A percentile compares a stretch with the other conserved stretches of the same genome.
Conservation (phyloP, 805 yeast genomes). For the Millerozyma miso region DNA sequence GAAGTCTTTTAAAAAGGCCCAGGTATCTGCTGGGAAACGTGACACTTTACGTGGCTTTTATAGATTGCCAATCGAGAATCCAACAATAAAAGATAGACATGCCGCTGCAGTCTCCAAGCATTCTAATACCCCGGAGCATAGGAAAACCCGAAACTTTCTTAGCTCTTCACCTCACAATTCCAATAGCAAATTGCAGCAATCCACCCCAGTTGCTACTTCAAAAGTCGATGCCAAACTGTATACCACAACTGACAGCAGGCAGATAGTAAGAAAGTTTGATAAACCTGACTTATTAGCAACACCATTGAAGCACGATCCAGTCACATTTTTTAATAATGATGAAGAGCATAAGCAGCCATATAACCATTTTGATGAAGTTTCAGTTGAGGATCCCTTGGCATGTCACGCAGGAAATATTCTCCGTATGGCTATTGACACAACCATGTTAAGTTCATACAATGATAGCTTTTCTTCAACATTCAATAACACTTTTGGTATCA, state of each 20-base stretch:
- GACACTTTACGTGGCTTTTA: background rate
- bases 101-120: background rate
- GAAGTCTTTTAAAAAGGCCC: conserved; percentile 10
- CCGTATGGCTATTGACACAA: conserved; percentile 46
- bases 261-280: conserved; percentile 12
- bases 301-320: background rate
- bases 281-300: conserved; percentile 9
- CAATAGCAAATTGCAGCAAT: conserved; percentile 11
- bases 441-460: conserved; percentile 40
- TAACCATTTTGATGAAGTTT: conserved; percentile 14
- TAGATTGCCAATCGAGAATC: background rate
- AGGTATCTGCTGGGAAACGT: background rate
- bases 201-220: conserved; percentile 21
- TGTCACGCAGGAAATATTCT: conserved; percentile 44
- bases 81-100: background rate
- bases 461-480: conserved; percentile 34
- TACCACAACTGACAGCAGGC: conserved; percentile 7
- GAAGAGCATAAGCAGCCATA: background rate
- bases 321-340: background rate
- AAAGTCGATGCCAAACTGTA: conserved; percentile 1
- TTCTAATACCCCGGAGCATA: background rate
- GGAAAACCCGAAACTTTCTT: background rate
- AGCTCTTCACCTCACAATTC: conserved; percentile 2
- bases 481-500: conserved; percentile 21
- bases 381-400: conserved; percentile 37